These are phyloP conservation scores for Paralagenidium karlingii DNA, from an alignment of 352 stramenopile species.

Conservation along the genomic window DNA sequence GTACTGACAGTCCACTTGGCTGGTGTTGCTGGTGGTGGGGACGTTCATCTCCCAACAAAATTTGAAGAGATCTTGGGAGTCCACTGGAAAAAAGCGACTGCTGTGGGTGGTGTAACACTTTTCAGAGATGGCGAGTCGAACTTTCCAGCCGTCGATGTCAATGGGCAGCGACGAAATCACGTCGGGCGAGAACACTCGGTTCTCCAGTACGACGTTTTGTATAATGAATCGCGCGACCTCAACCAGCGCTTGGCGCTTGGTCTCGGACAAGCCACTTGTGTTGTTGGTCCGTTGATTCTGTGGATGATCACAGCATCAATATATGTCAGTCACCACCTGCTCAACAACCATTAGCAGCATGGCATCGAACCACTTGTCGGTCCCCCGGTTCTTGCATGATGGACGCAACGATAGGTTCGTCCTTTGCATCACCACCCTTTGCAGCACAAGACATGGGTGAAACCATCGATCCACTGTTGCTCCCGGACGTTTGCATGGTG, in stretches of 20 bases:
- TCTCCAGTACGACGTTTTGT: slow-evolving; percentile 74
- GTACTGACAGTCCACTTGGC: slow-evolving; percentile 70
- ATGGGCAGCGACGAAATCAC: slow-evolving; percentile 80
- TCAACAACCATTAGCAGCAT: no score
- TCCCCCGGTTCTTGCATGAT: no score
- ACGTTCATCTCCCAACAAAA: slow-evolving; percentile 83
- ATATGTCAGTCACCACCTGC: no score
- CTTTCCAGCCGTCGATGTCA: slow-evolving; percentile 79
- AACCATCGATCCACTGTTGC: no score
- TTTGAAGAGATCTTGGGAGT: slow-evolving; percentile 61
- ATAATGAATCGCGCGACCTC: slow-evolving; percentile 65
- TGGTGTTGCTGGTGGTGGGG: slow-evolving; percentile 58
- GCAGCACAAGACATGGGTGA: no score
- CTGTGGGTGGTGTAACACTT: slow-evolving; percentile 86
- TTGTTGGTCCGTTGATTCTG: no score
- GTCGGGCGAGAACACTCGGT: slow-evolving; percentile 67
- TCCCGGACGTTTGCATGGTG: slow-evolving; percentile 16
- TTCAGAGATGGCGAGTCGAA: slow-evolving; percentile 73
- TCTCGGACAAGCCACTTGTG: no score
- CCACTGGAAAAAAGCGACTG: slow-evolving; percentile 75
- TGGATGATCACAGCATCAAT: no score
- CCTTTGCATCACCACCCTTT: no score
- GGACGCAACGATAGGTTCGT: no score
- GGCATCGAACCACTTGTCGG: no score
- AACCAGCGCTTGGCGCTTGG: slow-evolving; percentile 44